These are phyloP conservation scores for Tetrahymena borealis DNA, from an alignment of 73 alveolate genomes.

Conservation along the genomic window DNA sequence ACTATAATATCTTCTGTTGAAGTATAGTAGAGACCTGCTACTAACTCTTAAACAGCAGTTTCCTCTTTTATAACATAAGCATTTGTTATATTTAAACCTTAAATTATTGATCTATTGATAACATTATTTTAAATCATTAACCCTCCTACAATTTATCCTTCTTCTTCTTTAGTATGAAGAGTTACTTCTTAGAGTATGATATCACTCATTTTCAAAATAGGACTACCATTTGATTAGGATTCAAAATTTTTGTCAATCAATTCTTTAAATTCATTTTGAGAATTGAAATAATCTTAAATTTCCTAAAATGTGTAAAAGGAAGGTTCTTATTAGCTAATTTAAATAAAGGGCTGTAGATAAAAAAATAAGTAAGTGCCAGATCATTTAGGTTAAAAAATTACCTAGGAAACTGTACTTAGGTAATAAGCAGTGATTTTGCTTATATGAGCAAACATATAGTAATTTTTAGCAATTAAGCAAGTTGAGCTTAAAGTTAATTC, in stretches of 20 bases:
- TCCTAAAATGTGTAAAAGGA: not conserved
- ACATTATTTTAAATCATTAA: not conserved
- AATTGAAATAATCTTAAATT: too few relatives aligned
- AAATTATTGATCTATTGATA: not conserved
- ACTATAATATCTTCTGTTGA: not conserved
- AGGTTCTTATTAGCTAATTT: not conserved
- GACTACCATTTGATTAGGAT: not conserved
- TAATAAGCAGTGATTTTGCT: not conserved
- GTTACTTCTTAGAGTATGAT: not conserved
- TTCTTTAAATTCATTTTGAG: not conserved
- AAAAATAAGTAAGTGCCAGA: too few relatives aligned
- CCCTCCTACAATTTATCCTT: not conserved
- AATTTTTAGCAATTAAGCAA: not conserved
- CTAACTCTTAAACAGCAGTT: not conserved
- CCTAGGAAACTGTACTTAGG: not conserved
- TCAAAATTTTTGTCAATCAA: not conserved
- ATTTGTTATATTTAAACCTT: not conserved
- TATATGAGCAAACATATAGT: not conserved
- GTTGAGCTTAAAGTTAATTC: not conserved
- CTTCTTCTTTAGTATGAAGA: not conserved
- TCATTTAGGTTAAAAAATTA: too few relatives aligned
- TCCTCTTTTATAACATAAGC: not conserved
- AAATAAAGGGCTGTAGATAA: not conserved
- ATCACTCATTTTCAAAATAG: not conserved
- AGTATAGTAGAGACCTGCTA: not conserved